Evolutionary conservation across 1,284 basidiomycete species (phyloP).

Genomic region (Hymenochaete sp.): DNA sequence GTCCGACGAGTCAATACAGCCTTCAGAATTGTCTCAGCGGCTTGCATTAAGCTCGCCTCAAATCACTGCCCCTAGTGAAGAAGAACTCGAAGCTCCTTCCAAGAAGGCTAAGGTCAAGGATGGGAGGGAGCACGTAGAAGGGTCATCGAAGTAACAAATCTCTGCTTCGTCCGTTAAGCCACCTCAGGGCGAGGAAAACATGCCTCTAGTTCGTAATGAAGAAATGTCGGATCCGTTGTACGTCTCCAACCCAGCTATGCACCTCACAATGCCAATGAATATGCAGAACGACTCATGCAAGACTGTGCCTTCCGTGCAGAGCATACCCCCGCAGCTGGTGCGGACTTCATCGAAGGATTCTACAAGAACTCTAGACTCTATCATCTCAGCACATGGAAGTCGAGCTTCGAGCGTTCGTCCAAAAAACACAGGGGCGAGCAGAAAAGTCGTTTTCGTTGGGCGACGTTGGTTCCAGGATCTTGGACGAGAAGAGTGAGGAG

Average conservation of each 20-base stretch:
- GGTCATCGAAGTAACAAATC: conserved; percentile 1
- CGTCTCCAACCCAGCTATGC: conserved; percentile 55
- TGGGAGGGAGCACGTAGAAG: conserved; percentile 29
- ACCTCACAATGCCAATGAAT: conserved; percentile 51
- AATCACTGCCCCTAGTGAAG: conserved; percentile 21
- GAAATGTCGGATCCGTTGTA: conserved; percentile 26
- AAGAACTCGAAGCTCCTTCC: conserved; percentile 62
- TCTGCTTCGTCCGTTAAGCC: background rate
- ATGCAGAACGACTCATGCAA: conserved; percentile 70
- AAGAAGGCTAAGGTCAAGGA: conserved; percentile 84
- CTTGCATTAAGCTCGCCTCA: conserved; percentile 10
- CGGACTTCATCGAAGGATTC: conserved; percentile 83
- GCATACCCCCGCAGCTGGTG: conserved; percentile 75
- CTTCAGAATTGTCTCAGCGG: conserved; percentile 14
- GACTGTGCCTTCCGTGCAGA: conserved; percentile 77
- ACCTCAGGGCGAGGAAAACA: background rate
- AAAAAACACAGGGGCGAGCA: conserved; percentile 66
- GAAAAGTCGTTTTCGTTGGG: conserved; percentile 31
- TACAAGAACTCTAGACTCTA: conserved; percentile 91
- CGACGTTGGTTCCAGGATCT: conserved; percentile 16
- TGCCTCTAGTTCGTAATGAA: conserved; percentile 3
- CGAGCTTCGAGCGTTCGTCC: conserved; percentile 76
- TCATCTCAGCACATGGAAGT: conserved; percentile 90
- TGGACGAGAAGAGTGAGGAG: conserved; percentile 3
- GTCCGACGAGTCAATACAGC: conserved; percentile 8